Conservation (phyloP, 2,329 filamentous ascomycete genomes). For the Penicillium sp. region DNA sequence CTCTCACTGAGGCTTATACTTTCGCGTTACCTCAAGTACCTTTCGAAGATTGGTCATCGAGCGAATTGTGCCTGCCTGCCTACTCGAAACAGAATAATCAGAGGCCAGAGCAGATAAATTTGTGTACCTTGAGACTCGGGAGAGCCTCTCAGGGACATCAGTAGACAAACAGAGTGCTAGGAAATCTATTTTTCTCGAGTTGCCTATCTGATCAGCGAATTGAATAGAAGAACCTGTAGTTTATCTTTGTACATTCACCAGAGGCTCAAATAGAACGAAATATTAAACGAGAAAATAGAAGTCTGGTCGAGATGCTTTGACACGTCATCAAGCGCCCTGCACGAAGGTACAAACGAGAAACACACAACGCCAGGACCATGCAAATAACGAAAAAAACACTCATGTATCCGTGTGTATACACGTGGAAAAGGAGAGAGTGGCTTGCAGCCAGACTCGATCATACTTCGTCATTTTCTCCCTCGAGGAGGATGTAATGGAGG, state of each 20-base stretch:
- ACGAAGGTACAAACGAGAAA: conserved; percentile 12
- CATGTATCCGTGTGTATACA: conserved; percentile 23
- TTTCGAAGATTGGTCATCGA: too few relatives aligned
- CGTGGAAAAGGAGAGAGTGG: not conserved
- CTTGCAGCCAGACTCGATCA: conserved; percentile 23
- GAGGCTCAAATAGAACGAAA: conserved; percentile 15
- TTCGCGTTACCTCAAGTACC: too few relatives aligned
- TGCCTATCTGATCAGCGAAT: conserved; percentile 11
- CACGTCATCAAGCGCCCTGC: not conserved
- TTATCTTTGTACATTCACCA: conserved; percentile 34
- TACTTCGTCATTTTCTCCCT: conserved; percentile 66
- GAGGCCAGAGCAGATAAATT: too few relatives aligned
- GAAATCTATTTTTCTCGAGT: conserved; percentile 33
- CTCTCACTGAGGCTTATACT: too few relatives aligned
- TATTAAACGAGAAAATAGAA: not conserved
- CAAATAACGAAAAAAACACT: conserved; percentile 22
- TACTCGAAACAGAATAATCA: too few relatives aligned
- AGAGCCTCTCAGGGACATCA: not conserved
- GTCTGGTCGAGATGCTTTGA: not conserved
- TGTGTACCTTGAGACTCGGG: too few relatives aligned
- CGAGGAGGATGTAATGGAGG: conserved; percentile 86
- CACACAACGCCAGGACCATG: conserved; percentile 37
- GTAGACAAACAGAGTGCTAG: not conserved
- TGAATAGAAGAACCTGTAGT: conserved; percentile 20
- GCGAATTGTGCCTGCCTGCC: too few relatives aligned